Conservation (phyloP, 176 grass and related monocot genomes). For the Oropetium thomaeum region DNA sequence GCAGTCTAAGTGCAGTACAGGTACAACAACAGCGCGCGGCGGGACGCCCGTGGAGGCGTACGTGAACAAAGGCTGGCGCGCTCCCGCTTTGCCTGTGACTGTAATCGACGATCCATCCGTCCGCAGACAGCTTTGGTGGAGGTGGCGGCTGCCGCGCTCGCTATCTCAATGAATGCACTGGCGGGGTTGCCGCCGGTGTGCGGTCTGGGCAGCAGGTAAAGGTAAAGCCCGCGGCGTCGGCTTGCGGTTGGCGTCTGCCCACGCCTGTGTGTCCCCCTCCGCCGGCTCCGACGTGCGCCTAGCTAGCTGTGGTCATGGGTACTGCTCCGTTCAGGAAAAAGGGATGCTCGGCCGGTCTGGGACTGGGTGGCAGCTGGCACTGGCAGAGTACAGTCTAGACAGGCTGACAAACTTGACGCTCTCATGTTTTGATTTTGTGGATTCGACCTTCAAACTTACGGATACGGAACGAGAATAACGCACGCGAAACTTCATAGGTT, state of each 20-base stretch:
- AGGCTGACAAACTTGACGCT: not conserved
- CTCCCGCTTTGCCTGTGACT: constrained; percentile 38
- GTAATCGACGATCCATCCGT: no score
- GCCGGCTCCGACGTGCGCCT: not conserved
- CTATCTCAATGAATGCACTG: constrained; percentile 39
- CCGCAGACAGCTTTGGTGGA: not conserved
- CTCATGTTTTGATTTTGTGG: not conserved
- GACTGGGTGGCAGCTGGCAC: not conserved
- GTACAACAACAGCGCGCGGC: not conserved
- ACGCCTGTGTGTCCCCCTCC: constrained; percentile 25
- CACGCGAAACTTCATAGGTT: not conserved
- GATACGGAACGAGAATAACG: no score
- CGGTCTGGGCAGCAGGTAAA: constrained; percentile 3
- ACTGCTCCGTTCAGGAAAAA: constrained; percentile 12
- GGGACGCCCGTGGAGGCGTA: constrained; percentile 22
- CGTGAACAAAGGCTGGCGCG: constrained; percentile 10
- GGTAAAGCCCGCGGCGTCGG: constrained; percentile 32
- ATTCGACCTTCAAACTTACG: not conserved
- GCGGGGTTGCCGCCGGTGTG: constrained; percentile 27
- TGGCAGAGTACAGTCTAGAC: not conserved
- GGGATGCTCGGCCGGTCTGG: no score
- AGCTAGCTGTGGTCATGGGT: not conserved
- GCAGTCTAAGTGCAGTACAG: not conserved
- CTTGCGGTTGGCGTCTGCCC: constrained; percentile 31
- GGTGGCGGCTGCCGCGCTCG: no score